Base-by-base conservation (phyloP, 176 grass and related monocot genomes). In the Carex pumila region DNA sequence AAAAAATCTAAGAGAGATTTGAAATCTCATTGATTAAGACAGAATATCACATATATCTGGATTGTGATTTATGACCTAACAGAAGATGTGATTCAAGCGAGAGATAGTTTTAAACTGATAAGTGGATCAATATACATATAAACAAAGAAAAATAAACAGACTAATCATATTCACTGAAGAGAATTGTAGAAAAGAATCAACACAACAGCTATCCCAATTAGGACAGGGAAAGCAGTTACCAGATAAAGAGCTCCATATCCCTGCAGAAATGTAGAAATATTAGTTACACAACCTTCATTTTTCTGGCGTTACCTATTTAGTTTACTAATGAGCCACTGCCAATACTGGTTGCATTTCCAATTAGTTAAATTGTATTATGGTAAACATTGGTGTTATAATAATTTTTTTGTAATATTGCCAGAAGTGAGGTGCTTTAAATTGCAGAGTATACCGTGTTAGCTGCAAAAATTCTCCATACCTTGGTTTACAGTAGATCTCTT, bases 121-220 rank as follows among this genome's bases (percentile, higher is more conserved):
- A 63, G 37, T 13, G 17, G 31, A 83, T 54, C 13, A 65, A 84
- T 81, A 84, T 79, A 79, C 13, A 76, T 82, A 62, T 32, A 45
- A 71, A 65, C 5, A 18, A 71, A 71, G n/a, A 79, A 79, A 50
- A 81, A 70, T 12, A 79, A 79, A 50, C 19, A 25, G 73, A 4
- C 39, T 19, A n/a, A 65, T 41, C 63, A 71, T 67, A 64, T 49
- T 83, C 93, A 99, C 90, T 92, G 93, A 65, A 99, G 86, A 87
- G 90, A 95, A 89, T 99, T 99, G 64, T 94, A 99, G 85, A 95
- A 99, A 80, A 99, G 96, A 58, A 99, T 94, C 34, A 95, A 65
- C 21, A 95, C 93, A 39, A 95, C 96, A 19, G 93, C 88, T 54
- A 99, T 86, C 63, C 84, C 97, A 71, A 99, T 95, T 25, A 99